A percentile compares a stretch with the other conserved stretches of the same genome.
Conservation (phyloP, 2,329 filamentous ascomycete species). For the Clarireedia paspali region DNA sequence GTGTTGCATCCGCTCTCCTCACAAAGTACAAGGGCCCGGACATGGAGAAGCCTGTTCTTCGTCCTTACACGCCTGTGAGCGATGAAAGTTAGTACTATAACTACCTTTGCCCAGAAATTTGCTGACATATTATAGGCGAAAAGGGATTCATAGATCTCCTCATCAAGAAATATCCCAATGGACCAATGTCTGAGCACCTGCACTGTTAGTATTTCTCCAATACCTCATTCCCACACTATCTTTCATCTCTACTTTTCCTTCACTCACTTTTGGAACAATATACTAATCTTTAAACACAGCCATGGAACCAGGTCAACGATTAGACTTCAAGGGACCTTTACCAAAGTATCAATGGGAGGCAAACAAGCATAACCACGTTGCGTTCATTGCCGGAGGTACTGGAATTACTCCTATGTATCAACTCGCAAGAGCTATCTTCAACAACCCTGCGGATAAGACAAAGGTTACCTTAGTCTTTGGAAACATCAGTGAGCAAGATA, state of each 20-base stretch:
- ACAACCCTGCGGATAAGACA: conserved; percentile 92
- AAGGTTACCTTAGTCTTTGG: conserved; percentile 95
- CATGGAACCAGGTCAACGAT: conserved; percentile 71
- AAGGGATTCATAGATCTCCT: conserved; percentile 80
- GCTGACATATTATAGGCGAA: conserved; percentile 44
- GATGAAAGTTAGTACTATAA: conserved; percentile 58
- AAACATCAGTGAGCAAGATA: conserved; percentile 84
- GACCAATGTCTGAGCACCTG: conserved; percentile 86
- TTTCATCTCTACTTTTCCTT: not conserved
- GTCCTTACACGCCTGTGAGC: conserved; percentile 88
- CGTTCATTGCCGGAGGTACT: conserved; percentile 84
- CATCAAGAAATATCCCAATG: conserved; percentile 84
- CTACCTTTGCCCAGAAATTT: not conserved
- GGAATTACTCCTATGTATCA: conserved; percentile 99
- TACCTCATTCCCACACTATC: not conserved
- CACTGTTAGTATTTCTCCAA: conserved; percentile 39
- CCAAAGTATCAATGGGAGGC: conserved; percentile 84
- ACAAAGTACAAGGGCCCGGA: conserved; percentile 86
- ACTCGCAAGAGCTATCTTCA: conserved; percentile 84
- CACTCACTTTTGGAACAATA: not conserved
- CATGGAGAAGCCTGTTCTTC: conserved; percentile 76
- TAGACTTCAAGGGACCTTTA: conserved; percentile 91
- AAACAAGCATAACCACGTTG: conserved; percentile 92
- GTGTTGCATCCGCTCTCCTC: conserved; percentile 77
- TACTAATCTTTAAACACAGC: conserved; percentile 20